phyloP scores from a whole-genome alignment of 2,329 filamentous ascomycete genomes.

The Penicillium freii region DNA sequence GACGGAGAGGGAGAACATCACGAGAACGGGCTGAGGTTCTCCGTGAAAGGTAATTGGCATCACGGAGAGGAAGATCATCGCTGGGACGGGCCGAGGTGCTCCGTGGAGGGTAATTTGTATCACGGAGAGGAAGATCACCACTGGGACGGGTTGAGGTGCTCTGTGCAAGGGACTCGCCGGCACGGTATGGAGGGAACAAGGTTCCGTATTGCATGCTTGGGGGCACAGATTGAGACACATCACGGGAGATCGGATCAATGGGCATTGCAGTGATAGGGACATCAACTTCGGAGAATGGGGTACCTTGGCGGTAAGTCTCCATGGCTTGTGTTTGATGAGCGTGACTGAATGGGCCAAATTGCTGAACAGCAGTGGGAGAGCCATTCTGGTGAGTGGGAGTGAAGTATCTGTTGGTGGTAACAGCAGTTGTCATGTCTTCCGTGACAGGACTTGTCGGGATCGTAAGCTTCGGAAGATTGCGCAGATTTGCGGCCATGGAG shows the following conservation, averaged over 20 bases:
- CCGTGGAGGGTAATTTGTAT: not conserved
- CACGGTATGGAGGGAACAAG: not conserved
- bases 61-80: not conserved
- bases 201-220: slow-evolving; percentile 83
- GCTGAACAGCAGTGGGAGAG: not conserved
- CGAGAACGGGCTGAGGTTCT: not conserved
- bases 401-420: not conserved
- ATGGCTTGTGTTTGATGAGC: not conserved
- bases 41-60: not conserved
- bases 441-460: slow-evolving; percentile 45
- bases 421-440: not conserved
- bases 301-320: not conserved
- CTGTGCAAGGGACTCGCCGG: too few species aligned
- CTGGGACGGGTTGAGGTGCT: too few species aligned
- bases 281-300: slow-evolving; percentile 84
- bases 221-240: slow-evolving; percentile 84
- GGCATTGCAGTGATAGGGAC: slow-evolving; percentile 75
- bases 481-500: slow-evolving; percentile 47
- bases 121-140: not conserved
- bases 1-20: not conserved
- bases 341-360: not conserved
- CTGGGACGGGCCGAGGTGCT: not conserved
- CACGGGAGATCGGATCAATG: slow-evolving; percentile 71
- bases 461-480: slow-evolving; percentile 55
- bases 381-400: not conserved